A percentile compares a stretch with the other conserved stretches of the same genome.
Conservation (phyloP, 1,139 yeast genomes). For the Kodamaea alishanica region DNA sequence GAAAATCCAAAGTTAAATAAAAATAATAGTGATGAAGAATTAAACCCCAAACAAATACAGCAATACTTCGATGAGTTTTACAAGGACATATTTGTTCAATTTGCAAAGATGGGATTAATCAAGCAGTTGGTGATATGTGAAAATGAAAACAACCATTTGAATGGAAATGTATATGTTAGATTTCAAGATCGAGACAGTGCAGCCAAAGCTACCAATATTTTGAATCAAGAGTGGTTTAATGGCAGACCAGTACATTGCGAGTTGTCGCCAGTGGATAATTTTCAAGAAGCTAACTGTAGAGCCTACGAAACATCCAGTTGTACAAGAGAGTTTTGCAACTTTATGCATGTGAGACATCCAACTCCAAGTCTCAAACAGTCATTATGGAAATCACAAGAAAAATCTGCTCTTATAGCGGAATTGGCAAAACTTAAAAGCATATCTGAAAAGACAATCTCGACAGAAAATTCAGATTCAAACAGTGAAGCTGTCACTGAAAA, state of each 20-base stretch:
- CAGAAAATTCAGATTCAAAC: background rate
- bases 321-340: constrained; percentile 77
- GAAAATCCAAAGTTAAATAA: constrained; percentile 56
- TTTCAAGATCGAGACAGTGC: constrained; percentile 60
- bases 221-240: constrained; percentile 81
- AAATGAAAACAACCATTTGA: constrained; percentile 72
- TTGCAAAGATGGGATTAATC: constrained; percentile 63
- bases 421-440: constrained; percentile 9
- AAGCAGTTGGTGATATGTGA: constrained; percentile 73
- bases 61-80: constrained; percentile 61
- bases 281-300: constrained; percentile 70
- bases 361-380: constrained; percentile 36
- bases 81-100: constrained; percentile 69
- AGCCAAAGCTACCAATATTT: constrained; percentile 50
- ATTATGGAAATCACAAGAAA: constrained; percentile 39
- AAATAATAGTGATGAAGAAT: constrained; percentile 21
- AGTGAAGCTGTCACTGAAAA: background rate
- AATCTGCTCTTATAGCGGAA: constrained; percentile 19
- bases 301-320: constrained; percentile 66
- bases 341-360: constrained; percentile 74
- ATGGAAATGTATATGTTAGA: constrained; percentile 79
- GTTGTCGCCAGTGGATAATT: constrained; percentile 69
- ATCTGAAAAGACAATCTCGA: too few species aligned
- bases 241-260: constrained; percentile 80
- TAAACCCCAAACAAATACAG: constrained; percentile 42